Conservation (phyloP, 23 red algal genomes). For the Gracilaria gracilis region DNA sequence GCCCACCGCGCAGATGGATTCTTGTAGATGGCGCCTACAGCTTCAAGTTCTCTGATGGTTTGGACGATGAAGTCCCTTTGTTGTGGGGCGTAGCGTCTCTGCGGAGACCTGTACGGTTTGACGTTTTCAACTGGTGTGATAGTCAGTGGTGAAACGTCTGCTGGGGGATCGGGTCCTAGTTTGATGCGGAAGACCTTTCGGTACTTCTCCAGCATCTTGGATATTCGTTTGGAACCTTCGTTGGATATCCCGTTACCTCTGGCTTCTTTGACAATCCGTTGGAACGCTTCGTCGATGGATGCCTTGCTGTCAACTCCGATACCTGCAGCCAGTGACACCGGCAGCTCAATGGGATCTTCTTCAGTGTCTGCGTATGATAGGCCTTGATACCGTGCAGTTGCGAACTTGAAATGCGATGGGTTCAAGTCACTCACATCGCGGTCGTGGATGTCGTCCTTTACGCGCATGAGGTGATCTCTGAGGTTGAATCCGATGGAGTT, state of each 20-base stretch:
- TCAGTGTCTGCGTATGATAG: background rate
- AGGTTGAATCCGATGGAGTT: no score
- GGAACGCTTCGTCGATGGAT: no score
- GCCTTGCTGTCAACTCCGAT: background rate
- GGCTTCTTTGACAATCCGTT: background rate
- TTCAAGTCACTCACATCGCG: background rate
- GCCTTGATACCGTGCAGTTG: background rate
- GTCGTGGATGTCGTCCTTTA: background rate
- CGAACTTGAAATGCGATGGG: background rate
- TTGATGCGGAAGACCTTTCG: conserved; percentile 7
- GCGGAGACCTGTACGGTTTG: background rate
- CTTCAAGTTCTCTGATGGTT: conserved; percentile 36
- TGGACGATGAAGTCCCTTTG: conserved; percentile 23
- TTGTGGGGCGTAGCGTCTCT: no score
- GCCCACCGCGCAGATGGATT: conserved; percentile 47
- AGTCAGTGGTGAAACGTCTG: background rate
- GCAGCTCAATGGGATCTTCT: conserved; percentile 38
- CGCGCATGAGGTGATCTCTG: no score
- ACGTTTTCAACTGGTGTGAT: conserved; percentile 2
- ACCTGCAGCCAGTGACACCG: background rate
- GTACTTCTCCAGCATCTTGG: background rate
- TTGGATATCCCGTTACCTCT: background rate
- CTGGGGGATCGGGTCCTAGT: conserved; percentile 28
- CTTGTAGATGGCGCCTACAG: conserved; percentile 16
- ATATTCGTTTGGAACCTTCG: background rate